Evolutionary conservation across 2,329 filamentous ascomycete genomes (phyloP), one percentile per base, ranked within the genome.

Genomic region (Dryadomyces sulphureus): DNA sequence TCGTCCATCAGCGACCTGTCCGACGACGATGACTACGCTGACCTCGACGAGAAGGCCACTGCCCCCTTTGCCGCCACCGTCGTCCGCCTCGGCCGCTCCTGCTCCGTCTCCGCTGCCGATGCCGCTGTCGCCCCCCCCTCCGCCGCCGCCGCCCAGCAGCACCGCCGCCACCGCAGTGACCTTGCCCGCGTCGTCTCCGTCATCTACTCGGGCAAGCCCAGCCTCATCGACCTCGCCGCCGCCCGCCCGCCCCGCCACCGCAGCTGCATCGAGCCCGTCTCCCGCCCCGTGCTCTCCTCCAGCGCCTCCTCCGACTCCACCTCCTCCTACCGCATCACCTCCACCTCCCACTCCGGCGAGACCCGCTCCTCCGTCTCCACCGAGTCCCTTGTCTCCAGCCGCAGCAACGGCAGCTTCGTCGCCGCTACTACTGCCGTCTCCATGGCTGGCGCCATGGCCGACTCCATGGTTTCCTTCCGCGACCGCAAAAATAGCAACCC

Each of bases 1-100:
- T 80, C 77, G 1, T 77, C 77, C 1, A 75, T 72, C 17, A 71
- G 73, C 40, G 76, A 77, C 58, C 21, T 50, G 70, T 78, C 73
- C 45, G 61, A 62, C 52, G 68, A 62, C 19, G 65, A 59, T 49
- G 65, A 65, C 43, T 54, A 59, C 17, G 41, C 41, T 5, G 16
- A 41, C n/a, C 8, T 9, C 9, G 24, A 21, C 24, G 24, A 30
- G 9, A 11, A 12, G 24, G n/a, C 14, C 5, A 17, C n/a, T 27
- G 11, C 30, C 56, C 30, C 53, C n/a, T n/a, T n/a, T n/a, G n/a
- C n/a, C 54, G 36, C 17, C 41, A 14, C n/a, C 27, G 16, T 14
- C 17, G 11, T 14, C 32, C 7, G 21, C 19, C 25, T 12, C 14
- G 19, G 9, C 22, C 39, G 14, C 39, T 5, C n/a, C 49, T 52